Evolutionary conservation across 2,329 filamentous ascomycete genomes (phyloP).

Genomic region (Calonectria honghensis): DNA sequence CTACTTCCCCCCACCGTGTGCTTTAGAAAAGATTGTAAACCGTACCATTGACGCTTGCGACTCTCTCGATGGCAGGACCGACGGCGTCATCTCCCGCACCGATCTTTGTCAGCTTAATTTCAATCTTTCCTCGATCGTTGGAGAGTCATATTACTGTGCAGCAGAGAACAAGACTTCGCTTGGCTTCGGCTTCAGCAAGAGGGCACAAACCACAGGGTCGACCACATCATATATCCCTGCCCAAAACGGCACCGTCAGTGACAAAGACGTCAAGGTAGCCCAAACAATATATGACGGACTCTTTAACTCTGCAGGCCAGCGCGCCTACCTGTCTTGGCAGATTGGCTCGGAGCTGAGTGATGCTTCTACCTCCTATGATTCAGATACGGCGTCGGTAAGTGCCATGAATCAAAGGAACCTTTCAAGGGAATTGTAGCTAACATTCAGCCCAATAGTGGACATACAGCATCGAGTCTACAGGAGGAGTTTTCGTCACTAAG

Average conservation of each 20-base stretch:
- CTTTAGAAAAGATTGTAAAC: slow-evolving; percentile 72
- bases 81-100: slow-evolving; percentile 69
- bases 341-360: slow-evolving; percentile 58
- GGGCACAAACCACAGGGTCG: slow-evolving; percentile 48
- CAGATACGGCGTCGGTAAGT: slow-evolving; percentile 49
- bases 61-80: slow-evolving; percentile 70
- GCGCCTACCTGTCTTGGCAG: slow-evolving; percentile 61
- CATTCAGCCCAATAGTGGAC: slow-evolving; percentile 51
- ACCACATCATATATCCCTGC: slow-evolving; percentile 45
- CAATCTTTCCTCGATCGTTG: slow-evolving; percentile 58
- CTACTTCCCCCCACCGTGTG: slow-evolving; percentile 63
- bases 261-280: slow-evolving; percentile 59
- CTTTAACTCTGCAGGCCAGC: slow-evolving; percentile 58
- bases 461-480: slow-evolving; percentile 56
- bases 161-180: slow-evolving; percentile 47
- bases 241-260: slow-evolving; percentile 59
- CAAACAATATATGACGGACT: slow-evolving; percentile 59
- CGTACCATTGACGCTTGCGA: slow-evolving; percentile 73
- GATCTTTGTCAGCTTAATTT: slow-evolving; percentile 57
- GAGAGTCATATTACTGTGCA: slow-evolving; percentile 59
- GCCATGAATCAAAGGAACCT: too few relatives aligned
- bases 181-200: slow-evolving; percentile 38
- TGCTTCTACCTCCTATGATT: slow-evolving; percentile 58
- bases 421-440: too few relatives aligned
- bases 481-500: slow-evolving; percentile 61